Evolutionary conservation across 202 grass and related monocot species (phyloP), one percentile per base, ranked within the genome.

Genomic region (Setaria italica): DNA sequence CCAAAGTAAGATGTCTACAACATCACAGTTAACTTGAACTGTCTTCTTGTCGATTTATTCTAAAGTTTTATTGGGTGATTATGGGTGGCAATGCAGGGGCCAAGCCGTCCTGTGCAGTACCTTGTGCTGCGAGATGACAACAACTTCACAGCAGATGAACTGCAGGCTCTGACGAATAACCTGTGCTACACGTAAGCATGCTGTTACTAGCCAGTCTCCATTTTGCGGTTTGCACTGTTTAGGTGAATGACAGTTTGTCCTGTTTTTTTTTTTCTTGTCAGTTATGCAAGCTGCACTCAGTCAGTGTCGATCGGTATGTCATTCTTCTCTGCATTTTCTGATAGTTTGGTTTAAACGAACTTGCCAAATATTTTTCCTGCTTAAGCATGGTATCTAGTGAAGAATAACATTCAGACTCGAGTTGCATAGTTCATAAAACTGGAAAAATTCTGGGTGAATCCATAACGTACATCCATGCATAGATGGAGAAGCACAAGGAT

Each of bases 41-140:
- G 7, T 25, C 6, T 54, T 37, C 48, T 5, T 33, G 11, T 6
- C 13, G 9, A 50, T 37, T 37, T 62, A 19, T 54, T 25, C 74
- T 79, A 62, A 54, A 70, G 41, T 21, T 19, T 79, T 62, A 62
- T 32, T 87, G 33, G 0, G 2, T 76, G 49, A 32, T 65, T 82
- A 15, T 16, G 4, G 16, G 16, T 50, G 51, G 2, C 62, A 83
- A 68, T 39, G 25, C 41, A 96, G 91, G 89, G 94, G 15, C 84
- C 89, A 57, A 90, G 89, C 74, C 90, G 67, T 32, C 91, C 89
- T 50, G 73, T 76, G 14, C 89, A 91, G 79, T 96, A 93, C 77
- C 89, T 91, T 60, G 85, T 91, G 67, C 77, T 96, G 66, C 90
- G 82, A 63, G 89, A 95, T 59, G 94, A 93, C 33, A 91, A 93